phyloP scores from a whole-genome alignment of 345 rosid genomes.

The Bruguiera sexangula region DNA sequence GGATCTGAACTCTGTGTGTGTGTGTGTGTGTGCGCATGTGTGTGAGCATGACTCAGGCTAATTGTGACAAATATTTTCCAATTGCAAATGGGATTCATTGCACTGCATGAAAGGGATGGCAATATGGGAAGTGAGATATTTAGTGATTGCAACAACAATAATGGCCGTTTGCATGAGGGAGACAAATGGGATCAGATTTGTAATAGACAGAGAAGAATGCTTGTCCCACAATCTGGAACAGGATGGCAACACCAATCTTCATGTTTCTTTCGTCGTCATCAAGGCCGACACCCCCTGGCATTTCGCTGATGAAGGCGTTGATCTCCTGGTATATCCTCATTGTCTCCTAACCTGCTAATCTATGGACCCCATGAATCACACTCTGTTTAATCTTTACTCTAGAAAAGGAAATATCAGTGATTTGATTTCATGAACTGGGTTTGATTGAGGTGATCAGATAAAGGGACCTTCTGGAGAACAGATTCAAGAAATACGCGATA shows the following conservation, averaged over 20 bases:
- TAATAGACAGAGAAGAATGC: slow-evolving; percentile 23
- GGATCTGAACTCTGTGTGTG: too few relatives aligned
- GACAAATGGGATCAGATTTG: slow-evolving; percentile 18
- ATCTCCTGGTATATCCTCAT: slow-evolving; percentile 17
- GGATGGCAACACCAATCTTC: slow-evolving; percentile 17
- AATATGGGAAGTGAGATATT: background rate
- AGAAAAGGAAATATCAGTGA: too few relatives aligned
- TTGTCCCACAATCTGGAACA: slow-evolving; percentile 18
- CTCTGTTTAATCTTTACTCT: too few relatives aligned
- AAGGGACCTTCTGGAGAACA: slow-evolving; percentile 23
- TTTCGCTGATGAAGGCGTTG: slow-evolving; percentile 12
- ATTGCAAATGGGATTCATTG: too few relatives aligned
- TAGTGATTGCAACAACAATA: background rate
- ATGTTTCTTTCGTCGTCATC: slow-evolving; percentile 23
- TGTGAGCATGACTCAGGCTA: too few relatives aligned
- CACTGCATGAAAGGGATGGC: slow-evolving; percentile 2
- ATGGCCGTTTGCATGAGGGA: background rate
- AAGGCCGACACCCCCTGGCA: slow-evolving; percentile 14
- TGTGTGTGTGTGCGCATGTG: too few relatives aligned
- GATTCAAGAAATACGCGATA: slow-evolving; percentile 11
- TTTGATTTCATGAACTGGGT: too few relatives aligned
- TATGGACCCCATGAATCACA: too few relatives aligned
- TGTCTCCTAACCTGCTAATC: background rate
- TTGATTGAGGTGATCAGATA: slow-evolving; percentile 5
- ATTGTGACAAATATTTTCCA: too few relatives aligned